Base-by-base conservation (phyloP, 192 early-diverging fungal genomes). In the Gamsiella multidivaricata region DNA sequence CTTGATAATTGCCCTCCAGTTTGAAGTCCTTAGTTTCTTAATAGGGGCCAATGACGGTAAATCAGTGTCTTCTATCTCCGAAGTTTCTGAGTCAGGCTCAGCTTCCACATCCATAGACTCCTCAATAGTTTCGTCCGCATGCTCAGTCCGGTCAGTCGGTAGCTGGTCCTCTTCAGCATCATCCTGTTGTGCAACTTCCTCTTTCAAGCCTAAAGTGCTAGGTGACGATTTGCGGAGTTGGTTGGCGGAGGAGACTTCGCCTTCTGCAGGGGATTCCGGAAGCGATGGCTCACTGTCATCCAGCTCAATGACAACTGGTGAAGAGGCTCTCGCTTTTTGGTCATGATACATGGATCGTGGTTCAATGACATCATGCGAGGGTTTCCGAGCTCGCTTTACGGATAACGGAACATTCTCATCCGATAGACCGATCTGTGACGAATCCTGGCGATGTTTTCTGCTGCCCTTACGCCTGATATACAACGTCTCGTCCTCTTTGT, bases 1-100 rank as follows among this genome's bases (percentile, higher is more conserved):
- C 0, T 53, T n/a, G n/a, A n/a, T n/a, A n/a, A n/a, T n/a, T n/a
- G n/a, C n/a, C 47, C 61, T 33, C 61, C 61, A 64, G 25, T 39
- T 26, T 18, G 61, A 50, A 34, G 0, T 5, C 12, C 4, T 1
- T 45, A 61, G 47, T 4, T 1, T 9, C 45, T 46, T 46, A n/a
- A 46, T 46, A 9, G 39, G 39, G 7, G 39, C 39, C 39, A 14
- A 14, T 41, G 8, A 10, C 39, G 7, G 39, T 41, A 41, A 10
- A 10, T 41, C 39, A 14, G 14, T 41, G 8, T 41, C 39, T 41
- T 41, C 39, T 41, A 41, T 14, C 7, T 41, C 39, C 7, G 39
- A 41, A 41, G 7, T 41, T 10, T 41, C 39, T 41, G 39, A 41
- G 39, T 41, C 39, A 7, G 14, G 39, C 39, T 41, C 39, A 41